Base-by-base conservation (phyloP, 2,329 filamentous ascomycete genomes). In the Ramularia endophylla region DNA sequence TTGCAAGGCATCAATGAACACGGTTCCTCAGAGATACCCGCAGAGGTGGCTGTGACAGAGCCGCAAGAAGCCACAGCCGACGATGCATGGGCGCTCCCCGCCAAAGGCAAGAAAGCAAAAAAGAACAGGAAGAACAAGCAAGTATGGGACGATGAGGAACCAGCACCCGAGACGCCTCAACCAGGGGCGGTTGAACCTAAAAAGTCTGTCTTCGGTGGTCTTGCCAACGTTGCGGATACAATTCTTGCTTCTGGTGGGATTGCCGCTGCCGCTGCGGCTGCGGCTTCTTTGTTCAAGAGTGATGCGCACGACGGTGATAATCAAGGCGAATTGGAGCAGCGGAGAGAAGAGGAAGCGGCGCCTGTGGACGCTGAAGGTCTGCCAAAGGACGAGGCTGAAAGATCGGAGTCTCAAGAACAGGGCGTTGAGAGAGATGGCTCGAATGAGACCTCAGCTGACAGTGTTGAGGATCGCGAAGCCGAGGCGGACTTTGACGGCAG, bases 311-410 rank as follows among this genome's bases (percentile, higher is more conserved):
- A 48, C 2, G 55, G 55, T 15, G 47, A 55, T 5, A 46, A n/a
- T 41, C 22, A 19, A 41, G 20, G 47, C 50, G 3, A 51, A 41
- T 20, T 51, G 52, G 12, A 34, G 35, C 12, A 40, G 34, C 39
- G 59, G 58, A 40, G 59, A 56, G 45, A 44, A 46, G 13, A 64
- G 60, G 42, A 55, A 61, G 43, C 55, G 60, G 46, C 64, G 58
- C 51, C n/a, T n/a, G n/a, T n/a, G n/a, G n/a, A n/a, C n/a, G n/a
- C n/a, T n/a, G n/a, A n/a, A n/a, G n/a, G n/a, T n/a, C n/a, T n/a
- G n/a, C n/a, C n/a, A n/a, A n/a, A n/a, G n/a, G n/a, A n/a, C n/a
- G n/a, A n/a, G n/a, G n/a, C n/a, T n/a, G n/a, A n/a, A n/a, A n/a
- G n/a, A n/a, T n/a, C n/a, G n/a, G n/a, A n/a, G n/a, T n/a, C n/a